Conservation (phyloP, 192 early-diverging fungal genomes). For the Spizellomyces sp. region DNA sequence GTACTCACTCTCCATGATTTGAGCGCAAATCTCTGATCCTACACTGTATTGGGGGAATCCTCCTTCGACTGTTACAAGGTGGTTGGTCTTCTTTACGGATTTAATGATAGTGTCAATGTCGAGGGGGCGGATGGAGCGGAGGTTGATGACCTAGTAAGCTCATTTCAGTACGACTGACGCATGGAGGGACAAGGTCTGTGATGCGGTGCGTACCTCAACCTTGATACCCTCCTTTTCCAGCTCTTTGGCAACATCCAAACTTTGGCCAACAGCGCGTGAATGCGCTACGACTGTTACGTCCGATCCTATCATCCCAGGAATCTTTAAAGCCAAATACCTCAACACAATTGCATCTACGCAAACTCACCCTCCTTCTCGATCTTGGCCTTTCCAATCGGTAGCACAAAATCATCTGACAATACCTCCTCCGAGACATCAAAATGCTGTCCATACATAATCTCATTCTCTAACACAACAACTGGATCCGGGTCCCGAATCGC, state of each 20-base stretch:
- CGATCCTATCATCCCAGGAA: background rate
- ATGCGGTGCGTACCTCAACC: constrained; percentile 26
- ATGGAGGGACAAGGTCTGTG: too few species aligned
- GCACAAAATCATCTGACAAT: constrained; percentile 75
- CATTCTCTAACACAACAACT: constrained; percentile 95
- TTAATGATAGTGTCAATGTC: constrained; percentile 90
- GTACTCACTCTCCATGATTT: constrained; percentile 87
- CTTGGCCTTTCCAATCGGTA: constrained; percentile 97
- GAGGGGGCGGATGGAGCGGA: constrained; percentile 95
- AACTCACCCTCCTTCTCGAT: constrained; percentile 62
- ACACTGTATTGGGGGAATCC: constrained; percentile 95
- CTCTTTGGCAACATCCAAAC: constrained; percentile 84
- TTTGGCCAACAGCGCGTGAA: constrained; percentile 84
- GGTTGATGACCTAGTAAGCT: constrained; percentile 77
- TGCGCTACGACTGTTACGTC: constrained; percentile 95
- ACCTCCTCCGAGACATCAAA: constrained; percentile 84
- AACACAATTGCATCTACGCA: background rate
- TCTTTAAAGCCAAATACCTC: background rate
- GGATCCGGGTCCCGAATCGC: constrained; percentile 98
- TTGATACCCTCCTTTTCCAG: constrained; percentile 75
- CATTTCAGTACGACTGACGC: too few species aligned
- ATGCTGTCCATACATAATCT: constrained; percentile 93
- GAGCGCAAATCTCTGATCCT: constrained; percentile 92
- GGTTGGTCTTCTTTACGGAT: constrained; percentile 98
- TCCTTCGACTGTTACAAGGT: constrained; percentile 91